Percentiles rank a stretch among this genome's conserved stretches.
Evolutionary conservation across 164 flowering plant genomes (phyloP).

Genomic region (Nymphaea thermarum): DNA sequence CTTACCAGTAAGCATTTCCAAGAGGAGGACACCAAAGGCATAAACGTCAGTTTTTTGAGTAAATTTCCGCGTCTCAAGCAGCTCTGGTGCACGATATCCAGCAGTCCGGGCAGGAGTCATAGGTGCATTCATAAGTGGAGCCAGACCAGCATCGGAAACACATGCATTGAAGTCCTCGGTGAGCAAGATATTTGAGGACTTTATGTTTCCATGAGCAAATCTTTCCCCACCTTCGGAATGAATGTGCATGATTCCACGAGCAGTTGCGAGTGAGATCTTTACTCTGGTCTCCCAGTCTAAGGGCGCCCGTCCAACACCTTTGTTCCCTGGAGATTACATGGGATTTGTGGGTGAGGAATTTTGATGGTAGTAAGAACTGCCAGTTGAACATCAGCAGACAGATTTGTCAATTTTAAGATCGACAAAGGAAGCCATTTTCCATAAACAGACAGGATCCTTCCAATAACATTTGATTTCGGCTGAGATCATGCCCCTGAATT

Average conservation of each 20-base stretch:
- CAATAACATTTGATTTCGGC: too few relatives aligned
- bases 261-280: constrained; percentile 63
- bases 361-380: too few relatives aligned
- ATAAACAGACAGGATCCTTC: too few relatives aligned
- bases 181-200: constrained; percentile 74
- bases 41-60: constrained; percentile 86
- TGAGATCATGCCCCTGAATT: too few relatives aligned
- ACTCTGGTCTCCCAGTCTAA: constrained; percentile 67
- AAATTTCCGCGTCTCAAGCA: constrained; percentile 58
- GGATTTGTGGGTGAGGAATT: too few relatives aligned
- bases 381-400: too few relatives aligned
- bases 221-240: constrained; percentile 45
- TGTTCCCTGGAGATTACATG: constrained; percentile 39
- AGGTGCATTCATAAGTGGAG: constrained; percentile 58
- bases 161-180: constrained; percentile 44
- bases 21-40: constrained; percentile 76
- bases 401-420: too few relatives aligned
- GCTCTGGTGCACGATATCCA: constrained; percentile 88
- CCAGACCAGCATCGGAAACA: constrained; percentile 69
- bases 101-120: constrained; percentile 41
- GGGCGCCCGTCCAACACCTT: constrained; percentile 59
- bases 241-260: constrained; percentile 60
- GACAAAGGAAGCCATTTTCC: too few relatives aligned
- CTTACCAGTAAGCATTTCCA: constrained; percentile 81
- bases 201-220: constrained; percentile 69